phyloP scores from a whole-genome alignment of 2,329 filamentous ascomycete species.

The Aspergillus texensis region DNA sequence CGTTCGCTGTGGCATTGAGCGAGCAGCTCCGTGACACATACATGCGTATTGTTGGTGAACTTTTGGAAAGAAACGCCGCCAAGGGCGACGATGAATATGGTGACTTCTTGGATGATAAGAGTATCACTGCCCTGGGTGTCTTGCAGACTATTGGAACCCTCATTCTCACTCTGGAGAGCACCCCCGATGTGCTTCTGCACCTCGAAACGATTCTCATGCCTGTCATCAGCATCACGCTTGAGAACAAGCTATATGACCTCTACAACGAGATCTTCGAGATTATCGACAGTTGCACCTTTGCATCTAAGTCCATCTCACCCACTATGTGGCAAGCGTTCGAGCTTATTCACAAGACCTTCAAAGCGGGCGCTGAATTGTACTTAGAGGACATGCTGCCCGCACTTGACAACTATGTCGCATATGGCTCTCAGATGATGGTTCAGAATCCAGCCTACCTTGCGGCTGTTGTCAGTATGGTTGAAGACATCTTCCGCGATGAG shows the following conservation, averaged over 20 bases:
- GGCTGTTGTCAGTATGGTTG: constrained; percentile 90
- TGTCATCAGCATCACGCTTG: constrained; percentile 90
- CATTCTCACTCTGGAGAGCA: constrained; percentile 95
- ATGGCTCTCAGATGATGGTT: constrained; percentile 76
- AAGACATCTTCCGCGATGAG: constrained; percentile 88
- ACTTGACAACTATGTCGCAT: constrained; percentile 96
- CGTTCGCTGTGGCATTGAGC: constrained; percentile 92
- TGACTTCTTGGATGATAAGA: constrained; percentile 96
- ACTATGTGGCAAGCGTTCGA: constrained; percentile 99
- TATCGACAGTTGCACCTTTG: constrained; percentile 98
- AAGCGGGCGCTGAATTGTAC: constrained; percentile 93
- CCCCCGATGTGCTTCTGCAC: constrained; percentile 89
- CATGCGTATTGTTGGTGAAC: constrained; percentile 85
- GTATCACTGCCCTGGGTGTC: constrained; percentile 93
- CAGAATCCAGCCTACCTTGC: constrained; percentile 85
- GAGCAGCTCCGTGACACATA: constrained; percentile 97
- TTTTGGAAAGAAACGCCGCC: constrained; percentile 80
- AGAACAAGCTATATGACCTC: constrained; percentile 96
- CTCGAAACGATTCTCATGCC: constrained; percentile 97
- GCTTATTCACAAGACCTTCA: constrained; percentile 94
- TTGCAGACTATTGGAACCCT: constrained; percentile 96
- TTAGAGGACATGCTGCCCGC: constrained; percentile 98
- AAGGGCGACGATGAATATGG: constrained; percentile 80
- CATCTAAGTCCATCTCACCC: constrained; percentile 89
- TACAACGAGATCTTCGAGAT: constrained; percentile 99